Base-by-base conservation (phyloP, 768 basidiomycete species). In the Chalciporus sphaerocephalus region DNA sequence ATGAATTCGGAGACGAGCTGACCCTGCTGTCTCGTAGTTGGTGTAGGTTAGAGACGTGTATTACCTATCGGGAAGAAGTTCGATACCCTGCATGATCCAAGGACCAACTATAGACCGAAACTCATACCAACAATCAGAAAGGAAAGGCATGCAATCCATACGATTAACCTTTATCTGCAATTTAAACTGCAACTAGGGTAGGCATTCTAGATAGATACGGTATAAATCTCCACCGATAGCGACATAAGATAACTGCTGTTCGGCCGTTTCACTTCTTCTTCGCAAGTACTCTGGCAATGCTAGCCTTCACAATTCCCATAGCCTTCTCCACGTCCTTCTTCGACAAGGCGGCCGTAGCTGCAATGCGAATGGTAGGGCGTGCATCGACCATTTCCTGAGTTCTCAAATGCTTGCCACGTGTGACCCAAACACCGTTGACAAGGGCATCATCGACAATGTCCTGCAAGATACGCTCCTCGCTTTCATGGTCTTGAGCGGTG, bases 291-390 rank as follows among this genome's bases (percentile, higher is more conserved):
- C 93, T 92, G 32, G 76, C 72, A 36, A 92, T 69, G 30, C 84
- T 85, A 23, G 74, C 72, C 69, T 85, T 90, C 46, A 99, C 66
- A 16, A 87, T 76, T 18, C 68, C 69, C 6, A 83, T 80, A 3
- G 93, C 88, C 72, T 92, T 94, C 74, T 96, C 93, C 44, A 83
- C 80, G 56, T 98, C 96, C 69, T 94, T 95, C 76, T 75, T 86
- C 20, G 83, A 83, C 53, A 97, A 64, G 12, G 81, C 92, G 12
- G 83, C 78, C 5, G 79, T 85, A 50, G 94, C 69, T 18, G 86
- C 85, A n/a, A 98, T 69, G 50, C 90, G 79, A 48, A 98, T 81
- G 55, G 87, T 90, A 28, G 96, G 92, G 37, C 83, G 74, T 13
- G 81, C 75, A 62, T 96, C 92, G 13, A 79, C 71, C 51, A 80